Base-by-base conservation (phyloP, 148 eudicot genomes). In the Rhododendron molle region DNA sequence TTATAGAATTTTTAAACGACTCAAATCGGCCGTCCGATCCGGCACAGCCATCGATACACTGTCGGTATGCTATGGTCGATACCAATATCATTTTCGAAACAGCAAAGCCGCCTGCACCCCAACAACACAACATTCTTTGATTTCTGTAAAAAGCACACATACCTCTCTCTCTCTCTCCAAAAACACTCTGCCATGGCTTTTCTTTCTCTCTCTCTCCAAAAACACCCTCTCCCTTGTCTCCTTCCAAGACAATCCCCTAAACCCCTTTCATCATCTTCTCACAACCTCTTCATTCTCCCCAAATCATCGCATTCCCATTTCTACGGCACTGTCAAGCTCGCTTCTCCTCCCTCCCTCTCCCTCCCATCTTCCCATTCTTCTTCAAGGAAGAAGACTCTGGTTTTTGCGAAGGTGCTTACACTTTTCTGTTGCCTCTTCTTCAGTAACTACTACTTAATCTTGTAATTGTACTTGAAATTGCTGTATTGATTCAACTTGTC, bases 251-350 rank as follows among this genome's bases (percentile, higher is more conserved):
- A 88, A 81, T 88, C 93, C 81, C 90, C 92, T 1, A 92, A 88
- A 89, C 0, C 89, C 69, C 80, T 85, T 5, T 40, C 88, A 38
- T 84, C 82, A 13, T 40, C 73, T 65, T 18, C 73, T 65, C 89
- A 86, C 4, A 83, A 82, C 81, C 88, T 87, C 76, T 81, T 93
- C 32, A 20, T 90, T 73, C n/a, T 91, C 78, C 73, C 92, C 18
- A 92, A 90, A 85, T 90, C 94, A 82, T 83, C 96, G 30, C 91
- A 90, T 32, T 95, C 95, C 46, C 98, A 94, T 20, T 93, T 94
- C 74, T 83, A 85, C 87, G 96, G 99, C 13, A 88, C 43, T 40
- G 7, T 89, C 67, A 89, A 90, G 69, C 89, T 93, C 76, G 83
- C 92, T 50, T 43, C 34, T 83, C 60, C 91, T 11, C 85, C 91